A percentile compares a stretch with the other conserved stretches of the same genome.
These are phyloP conservation scores for Naganishia cerealis DNA, from an alignment of 1,284 basidiomycete genomes.

Conservation along the genomic window DNA sequence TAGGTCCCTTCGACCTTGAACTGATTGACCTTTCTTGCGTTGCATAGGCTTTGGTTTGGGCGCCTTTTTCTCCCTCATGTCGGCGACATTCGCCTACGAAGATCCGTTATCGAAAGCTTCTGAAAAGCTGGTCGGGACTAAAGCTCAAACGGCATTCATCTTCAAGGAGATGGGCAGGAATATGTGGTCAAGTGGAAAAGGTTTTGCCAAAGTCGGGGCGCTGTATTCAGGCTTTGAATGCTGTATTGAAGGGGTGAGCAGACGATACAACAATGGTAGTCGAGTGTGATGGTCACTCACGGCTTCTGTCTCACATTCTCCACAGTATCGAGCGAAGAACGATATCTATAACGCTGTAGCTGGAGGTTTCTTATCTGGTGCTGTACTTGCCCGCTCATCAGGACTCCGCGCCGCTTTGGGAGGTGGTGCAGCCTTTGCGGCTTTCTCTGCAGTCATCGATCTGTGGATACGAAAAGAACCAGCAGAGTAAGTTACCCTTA, in stretches of 20 bases:
- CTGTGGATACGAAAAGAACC: constrained; percentile 78
- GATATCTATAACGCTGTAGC: constrained; percentile 76
- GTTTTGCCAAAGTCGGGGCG: constrained; percentile 92
- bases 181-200: constrained; percentile 87
- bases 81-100: constrained; percentile 89
- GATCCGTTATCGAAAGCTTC: constrained; percentile 79
- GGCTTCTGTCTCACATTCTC: background rate
- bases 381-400: constrained; percentile 76
- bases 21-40: constrained; percentile 1
- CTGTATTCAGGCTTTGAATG: constrained; percentile 93
- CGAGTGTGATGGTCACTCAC: background rate
- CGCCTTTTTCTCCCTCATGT: constrained; percentile 95
- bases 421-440: constrained; percentile 84
- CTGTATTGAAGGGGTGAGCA: constrained; percentile 89
- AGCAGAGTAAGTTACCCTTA: constrained; percentile 65
- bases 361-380: constrained; percentile 62
- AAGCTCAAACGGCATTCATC: constrained; percentile 69
- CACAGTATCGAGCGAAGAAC: constrained; percentile 91
- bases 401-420: constrained; percentile 77
- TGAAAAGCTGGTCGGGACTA: constrained; percentile 46
- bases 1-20: background rate
- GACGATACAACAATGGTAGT: background rate
- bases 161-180: constrained; percentile 92
- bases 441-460: constrained; percentile 86
- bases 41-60: constrained; percentile 81